A percentile compares a stretch with the other conserved stretches of the same genome.
phyloP scores from a whole-genome alignment of 2,329 filamentous ascomycete genomes.

The Fusarium denticulatum region DNA sequence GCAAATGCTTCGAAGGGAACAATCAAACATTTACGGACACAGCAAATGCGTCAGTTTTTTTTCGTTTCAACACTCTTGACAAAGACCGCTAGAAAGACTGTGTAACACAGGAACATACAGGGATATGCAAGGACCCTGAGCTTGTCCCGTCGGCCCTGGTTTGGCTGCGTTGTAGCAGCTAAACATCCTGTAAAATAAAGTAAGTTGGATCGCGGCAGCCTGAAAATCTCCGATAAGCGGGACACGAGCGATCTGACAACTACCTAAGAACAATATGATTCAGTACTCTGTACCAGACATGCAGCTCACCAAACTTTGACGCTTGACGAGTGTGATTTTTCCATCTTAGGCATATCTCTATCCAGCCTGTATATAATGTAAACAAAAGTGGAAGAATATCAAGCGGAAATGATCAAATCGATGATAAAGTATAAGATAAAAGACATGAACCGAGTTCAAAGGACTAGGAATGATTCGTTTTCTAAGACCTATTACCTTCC shows the following conservation, averaged over 20 bases:
- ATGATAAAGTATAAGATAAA: background rate
- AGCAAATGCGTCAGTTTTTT: background rate
- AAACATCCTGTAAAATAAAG: background rate
- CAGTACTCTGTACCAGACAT: background rate
- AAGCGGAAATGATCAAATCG: background rate
- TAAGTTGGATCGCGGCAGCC: constrained; percentile 10
- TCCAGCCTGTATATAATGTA: background rate
- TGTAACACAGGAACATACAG: constrained; percentile 1
- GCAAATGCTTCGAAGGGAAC: background rate
- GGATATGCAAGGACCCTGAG: constrained; percentile 21
- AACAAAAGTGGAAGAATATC: background rate
- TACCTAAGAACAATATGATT: background rate
- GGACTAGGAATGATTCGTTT: background rate
- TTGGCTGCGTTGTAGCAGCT: constrained; percentile 3
- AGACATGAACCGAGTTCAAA: background rate
- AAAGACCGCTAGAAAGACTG: constrained; percentile 1
- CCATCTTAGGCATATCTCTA: background rate
- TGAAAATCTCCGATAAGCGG: constrained; percentile 44
- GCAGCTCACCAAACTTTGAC: background rate
- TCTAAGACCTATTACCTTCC: background rate
- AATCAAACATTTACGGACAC: constrained; percentile 1
- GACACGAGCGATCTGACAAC: constrained; percentile 14
- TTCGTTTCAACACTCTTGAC: background rate
- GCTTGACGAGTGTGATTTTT: background rate
- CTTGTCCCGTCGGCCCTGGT: constrained; percentile 17